These are phyloP conservation scores for Neopestalotiopsis sp. DNA, from an alignment of 2,329 filamentous ascomycete species.

Conservation along the genomic window DNA sequence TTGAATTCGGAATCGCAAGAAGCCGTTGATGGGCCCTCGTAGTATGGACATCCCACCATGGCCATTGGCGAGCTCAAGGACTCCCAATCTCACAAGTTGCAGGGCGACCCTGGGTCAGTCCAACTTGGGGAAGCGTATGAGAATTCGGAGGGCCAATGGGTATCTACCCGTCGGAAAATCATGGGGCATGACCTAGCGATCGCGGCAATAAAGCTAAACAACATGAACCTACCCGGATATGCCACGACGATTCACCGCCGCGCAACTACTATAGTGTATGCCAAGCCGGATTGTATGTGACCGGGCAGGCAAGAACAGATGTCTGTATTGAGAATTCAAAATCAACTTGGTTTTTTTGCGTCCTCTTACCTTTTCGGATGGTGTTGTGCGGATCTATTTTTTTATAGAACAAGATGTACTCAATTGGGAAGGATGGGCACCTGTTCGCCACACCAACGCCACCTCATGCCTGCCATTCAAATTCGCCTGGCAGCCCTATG, in stretches of 20 bases:
- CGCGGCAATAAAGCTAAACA: background rate
- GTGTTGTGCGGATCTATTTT: background rate
- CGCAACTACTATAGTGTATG: background rate
- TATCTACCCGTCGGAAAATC: background rate
- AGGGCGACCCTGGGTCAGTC: background rate
- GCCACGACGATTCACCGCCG: slow-evolving; percentile 16
- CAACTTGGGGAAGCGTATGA: slow-evolving; percentile 1
- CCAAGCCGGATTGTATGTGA: slow-evolving; percentile 1
- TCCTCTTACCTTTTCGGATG: background rate
- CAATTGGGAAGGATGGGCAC: background rate
- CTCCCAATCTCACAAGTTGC: background rate
- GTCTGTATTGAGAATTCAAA: background rate
- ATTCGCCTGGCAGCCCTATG: slow-evolving; percentile 16
- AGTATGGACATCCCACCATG: background rate
- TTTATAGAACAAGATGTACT: slow-evolving; percentile 9
- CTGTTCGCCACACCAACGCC: slow-evolving; percentile 3
- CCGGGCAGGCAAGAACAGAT: background rate
- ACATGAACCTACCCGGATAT: background rate
- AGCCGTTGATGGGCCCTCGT: background rate
- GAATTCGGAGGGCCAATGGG: background rate
- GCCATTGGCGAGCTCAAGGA: background rate
- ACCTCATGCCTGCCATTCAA: background rate
- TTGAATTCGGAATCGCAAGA: slow-evolving; percentile 11
- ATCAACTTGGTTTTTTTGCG: background rate
- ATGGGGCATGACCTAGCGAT: background rate